Evolutionary conservation across 805 yeast species (phyloP).

Genomic region (Teunomyces lycoperdinae): DNA sequence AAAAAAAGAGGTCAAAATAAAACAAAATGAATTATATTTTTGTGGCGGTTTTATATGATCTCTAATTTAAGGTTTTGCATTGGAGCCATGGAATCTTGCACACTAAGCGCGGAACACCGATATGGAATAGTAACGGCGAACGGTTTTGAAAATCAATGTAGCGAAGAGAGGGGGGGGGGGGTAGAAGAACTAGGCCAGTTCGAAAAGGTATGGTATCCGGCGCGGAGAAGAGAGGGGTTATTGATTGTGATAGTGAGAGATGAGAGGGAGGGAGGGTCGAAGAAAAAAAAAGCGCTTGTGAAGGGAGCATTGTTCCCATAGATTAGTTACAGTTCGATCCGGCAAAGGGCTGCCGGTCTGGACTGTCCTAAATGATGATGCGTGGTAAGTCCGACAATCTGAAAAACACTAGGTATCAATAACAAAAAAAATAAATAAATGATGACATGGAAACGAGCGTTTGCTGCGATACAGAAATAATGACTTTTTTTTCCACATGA

Average conservation of each 20-base stretch:
- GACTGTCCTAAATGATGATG: not conserved
- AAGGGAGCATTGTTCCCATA: not conserved
- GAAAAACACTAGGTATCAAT: not conserved
- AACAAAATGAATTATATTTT: not conserved
- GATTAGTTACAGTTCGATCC: too few species aligned
- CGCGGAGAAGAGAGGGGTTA: not conserved
- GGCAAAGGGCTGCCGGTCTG: not conserved
- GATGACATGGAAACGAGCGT: not conserved
- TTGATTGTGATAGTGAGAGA: not conserved
- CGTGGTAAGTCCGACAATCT: not conserved
- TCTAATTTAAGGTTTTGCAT: not conserved
- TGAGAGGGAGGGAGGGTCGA: too few species aligned
- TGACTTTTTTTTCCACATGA: too few species aligned
- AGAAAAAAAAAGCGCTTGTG: not conserved
- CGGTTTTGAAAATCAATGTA: not conserved
- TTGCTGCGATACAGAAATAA: not conserved
- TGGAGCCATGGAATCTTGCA: not conserved
- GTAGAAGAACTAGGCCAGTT: not conserved
- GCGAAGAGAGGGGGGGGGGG: not conserved
- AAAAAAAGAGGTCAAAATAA: not conserved
- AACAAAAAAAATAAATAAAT: not conserved
- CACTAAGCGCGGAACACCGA: not conserved
- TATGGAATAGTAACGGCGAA: not conserved
- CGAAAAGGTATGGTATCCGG: not conserved
- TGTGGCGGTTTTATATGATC: not conserved